Conservation (phyloP, 495 filamentous ascomycete species). For the Opeltia flavorubescens region DNA sequence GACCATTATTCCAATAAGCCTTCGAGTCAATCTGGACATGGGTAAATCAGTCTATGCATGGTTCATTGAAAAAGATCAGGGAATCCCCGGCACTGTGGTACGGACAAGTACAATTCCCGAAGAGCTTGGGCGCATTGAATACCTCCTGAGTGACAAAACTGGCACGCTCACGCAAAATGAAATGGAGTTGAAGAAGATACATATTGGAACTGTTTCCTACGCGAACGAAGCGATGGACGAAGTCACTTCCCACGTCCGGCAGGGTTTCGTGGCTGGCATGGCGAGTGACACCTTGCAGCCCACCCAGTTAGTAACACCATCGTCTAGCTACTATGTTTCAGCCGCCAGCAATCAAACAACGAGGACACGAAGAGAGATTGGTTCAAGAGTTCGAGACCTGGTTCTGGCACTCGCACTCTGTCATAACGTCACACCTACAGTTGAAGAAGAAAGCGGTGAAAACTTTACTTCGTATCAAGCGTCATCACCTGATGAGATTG, state of each 20-base stretch:
- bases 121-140: constrained; percentile 90
- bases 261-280: constrained; percentile 51
- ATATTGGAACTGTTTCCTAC: constrained; percentile 95
- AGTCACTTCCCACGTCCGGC: constrained; percentile 69
- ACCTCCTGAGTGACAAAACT: constrained; percentile 93
- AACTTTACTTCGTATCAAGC: constrained; percentile 85
- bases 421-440: constrained; percentile 93
- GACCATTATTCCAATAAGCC: constrained; percentile 92
- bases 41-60: constrained; percentile 91
- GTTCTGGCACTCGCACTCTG: constrained; percentile 85
- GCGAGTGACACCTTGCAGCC: constrained; percentile 21
- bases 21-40: constrained; percentile 93
- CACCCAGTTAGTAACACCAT: constrained; percentile 53
- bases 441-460: constrained; percentile 64
- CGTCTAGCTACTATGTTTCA: constrained; percentile 42
- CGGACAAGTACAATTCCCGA: constrained; percentile 95
- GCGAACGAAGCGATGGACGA: constrained; percentile 98
- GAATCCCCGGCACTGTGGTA: constrained; percentile 83
- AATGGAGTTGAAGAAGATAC: constrained; percentile 98
- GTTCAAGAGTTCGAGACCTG: constrained; percentile 78
- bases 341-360: constrained; percentile 50
- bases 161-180: constrained; percentile 96
- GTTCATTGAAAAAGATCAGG: constrained; percentile 85
- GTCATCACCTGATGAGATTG: constrained; percentile 94
- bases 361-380: constrained; percentile 81